Evolutionary conservation across 306 rosid genomes (phyloP), one percentile per base, ranked within the genome.

Genomic region (Quercus dentata): DNA sequence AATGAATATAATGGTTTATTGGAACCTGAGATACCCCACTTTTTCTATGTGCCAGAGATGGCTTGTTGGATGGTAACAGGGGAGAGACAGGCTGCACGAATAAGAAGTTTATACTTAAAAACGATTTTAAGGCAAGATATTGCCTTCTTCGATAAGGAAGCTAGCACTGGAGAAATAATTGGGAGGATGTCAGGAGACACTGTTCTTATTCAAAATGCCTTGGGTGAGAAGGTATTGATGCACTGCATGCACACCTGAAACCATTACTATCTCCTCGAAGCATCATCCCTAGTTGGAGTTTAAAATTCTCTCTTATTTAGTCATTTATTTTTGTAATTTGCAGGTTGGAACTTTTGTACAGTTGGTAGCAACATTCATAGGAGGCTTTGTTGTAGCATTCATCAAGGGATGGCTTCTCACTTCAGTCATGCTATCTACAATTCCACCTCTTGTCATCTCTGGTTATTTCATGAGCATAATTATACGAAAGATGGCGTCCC

Each of bases 131-230:
- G 95, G 78, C 98, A 94, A 86, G 98, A 94, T 67, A 83, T 94
- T 52, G 80, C 85, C 52, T 94, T 87, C 85, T 94, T 91, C 31
- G 97, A 94, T 84, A 79, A 74, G 80, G 94, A 91, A 89, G 78
- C 89, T 1, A 91, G 84, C 65, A 74, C 87, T 0, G 98, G 95
- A 17, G 97, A 92, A 75, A 90, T 94, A 75, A 83, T 91, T 27
- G 94, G 84, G 79, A 86, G 97, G 71, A 91, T 93, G 94, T 90
- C 97, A 7, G 98, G 97, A 2, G 97, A 94, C 70, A 91, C 97
- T 30, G 90, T 94, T 49, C 93, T 88, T 67, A 91, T 94, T 83
- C 98, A 94, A 90, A 97, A 91, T 20, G 95, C 98, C 77, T 85
- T 88, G 90, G 97, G 94, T 0, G 98, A 94, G 77, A 91, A 94